Conservation (phyloP, 257 asterid genomes). For the Fraxinus quadrangulata region DNA sequence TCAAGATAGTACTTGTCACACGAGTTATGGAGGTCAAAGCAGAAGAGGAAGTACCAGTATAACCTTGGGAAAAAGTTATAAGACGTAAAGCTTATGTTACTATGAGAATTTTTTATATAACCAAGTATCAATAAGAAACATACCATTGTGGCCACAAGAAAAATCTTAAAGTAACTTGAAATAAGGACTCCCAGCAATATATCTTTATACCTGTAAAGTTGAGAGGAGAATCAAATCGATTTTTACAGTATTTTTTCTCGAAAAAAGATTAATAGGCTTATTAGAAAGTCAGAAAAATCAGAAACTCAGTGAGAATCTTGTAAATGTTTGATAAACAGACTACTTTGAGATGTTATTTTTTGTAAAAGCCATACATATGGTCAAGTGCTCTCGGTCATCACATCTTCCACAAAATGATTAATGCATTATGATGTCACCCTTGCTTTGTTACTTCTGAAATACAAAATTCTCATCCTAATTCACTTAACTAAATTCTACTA, state of each 20-base stretch:
- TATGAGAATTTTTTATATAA: not conserved
- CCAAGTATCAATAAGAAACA: conserved; percentile 23
- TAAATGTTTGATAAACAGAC: not conserved
- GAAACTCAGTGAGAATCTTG: not conserved
- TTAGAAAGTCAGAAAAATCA: not conserved
- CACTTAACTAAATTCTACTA: not conserved
- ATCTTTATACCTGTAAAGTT: conserved; percentile 61
- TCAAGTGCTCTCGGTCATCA: not conserved
- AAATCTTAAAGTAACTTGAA: conserved; percentile 84
- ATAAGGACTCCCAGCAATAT: conserved; percentile 52
- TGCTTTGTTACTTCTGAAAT: not conserved
- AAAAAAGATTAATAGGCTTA: conserved; percentile 3
- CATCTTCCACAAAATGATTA: not conserved
- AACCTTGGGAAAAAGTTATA: conserved; percentile 2
- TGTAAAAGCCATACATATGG: conserved; percentile 17
- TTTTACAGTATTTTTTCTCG: conserved; percentile 10
- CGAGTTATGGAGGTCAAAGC: conserved; percentile 3
- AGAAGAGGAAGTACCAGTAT: not conserved
- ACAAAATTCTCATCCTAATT: not conserved
- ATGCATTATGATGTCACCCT: not conserved
- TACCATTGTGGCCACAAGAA: conserved; percentile 81
- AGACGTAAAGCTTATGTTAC: not conserved
- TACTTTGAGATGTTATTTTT: not conserved
- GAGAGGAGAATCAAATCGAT: conserved; percentile 12
- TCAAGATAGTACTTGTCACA: not conserved